Conservation (phyloP, 2,329 filamentous ascomycete genomes). For the Zalaria obscura region DNA sequence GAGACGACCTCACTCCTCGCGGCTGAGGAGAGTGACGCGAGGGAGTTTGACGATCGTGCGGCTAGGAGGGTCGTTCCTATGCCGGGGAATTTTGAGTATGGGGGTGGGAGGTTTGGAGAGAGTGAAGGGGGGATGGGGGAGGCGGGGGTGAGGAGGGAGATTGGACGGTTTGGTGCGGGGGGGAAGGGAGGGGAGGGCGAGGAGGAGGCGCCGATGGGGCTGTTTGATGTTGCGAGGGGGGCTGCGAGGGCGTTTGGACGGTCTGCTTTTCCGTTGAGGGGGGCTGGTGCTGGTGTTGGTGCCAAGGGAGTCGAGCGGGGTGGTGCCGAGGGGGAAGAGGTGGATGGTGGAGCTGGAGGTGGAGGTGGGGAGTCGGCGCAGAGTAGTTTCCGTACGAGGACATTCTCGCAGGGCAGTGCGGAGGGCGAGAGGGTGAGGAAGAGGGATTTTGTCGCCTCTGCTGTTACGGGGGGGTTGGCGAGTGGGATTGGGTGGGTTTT, state of each 20-base stretch:
- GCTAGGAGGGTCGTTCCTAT: constrained; percentile 32
- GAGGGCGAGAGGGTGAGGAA: constrained; percentile 40
- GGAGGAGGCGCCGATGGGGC: constrained; percentile 36
- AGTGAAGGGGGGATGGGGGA: constrained; percentile 15
- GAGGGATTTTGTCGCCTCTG: constrained; percentile 56
- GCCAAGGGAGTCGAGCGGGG: neutral
- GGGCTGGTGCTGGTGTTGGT: neutral
- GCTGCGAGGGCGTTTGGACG: constrained; percentile 33
- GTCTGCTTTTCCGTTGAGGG: constrained; percentile 30
- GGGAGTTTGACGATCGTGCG: constrained; percentile 54
- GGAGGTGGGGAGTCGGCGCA: neutral
- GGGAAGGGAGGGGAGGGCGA: constrained; percentile 17
- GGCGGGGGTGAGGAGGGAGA: constrained; percentile 32
- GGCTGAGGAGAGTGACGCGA: constrained; percentile 53
- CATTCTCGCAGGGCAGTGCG: neutral
- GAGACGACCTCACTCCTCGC: constrained; percentile 54
- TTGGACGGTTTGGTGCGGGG: constrained; percentile 34
- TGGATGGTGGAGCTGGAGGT: constrained; percentile 1
- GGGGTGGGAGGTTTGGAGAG: constrained; percentile 10
- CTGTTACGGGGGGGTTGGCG: constrained; percentile 47
- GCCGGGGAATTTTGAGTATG: constrained; percentile 27
- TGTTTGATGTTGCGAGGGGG: constrained; percentile 37
- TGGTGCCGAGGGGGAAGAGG: neutral
- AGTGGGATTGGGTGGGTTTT: constrained; percentile 52
- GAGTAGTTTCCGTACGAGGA: constrained; percentile 1